These are phyloP conservation scores for Dendrobium chrysotoxum DNA, from an alignment of 106 monocot species.

Conservation along the genomic window DNA sequence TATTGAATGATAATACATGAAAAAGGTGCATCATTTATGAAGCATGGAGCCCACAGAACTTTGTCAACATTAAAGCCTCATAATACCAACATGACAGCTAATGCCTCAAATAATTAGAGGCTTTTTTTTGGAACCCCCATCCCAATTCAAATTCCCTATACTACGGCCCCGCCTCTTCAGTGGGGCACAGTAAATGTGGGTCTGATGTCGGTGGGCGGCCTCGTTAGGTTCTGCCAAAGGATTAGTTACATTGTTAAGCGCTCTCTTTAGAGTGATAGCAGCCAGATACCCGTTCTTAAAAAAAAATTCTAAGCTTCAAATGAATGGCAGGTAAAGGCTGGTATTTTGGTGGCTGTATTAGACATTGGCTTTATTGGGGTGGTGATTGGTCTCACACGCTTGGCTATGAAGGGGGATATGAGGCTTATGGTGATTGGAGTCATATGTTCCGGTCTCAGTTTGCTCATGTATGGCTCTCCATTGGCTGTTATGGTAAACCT, in stretches of 20 bases:
- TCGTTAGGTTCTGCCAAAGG: too few species aligned
- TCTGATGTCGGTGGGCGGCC: too few species aligned
- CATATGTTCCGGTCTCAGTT: constrained; percentile 25
- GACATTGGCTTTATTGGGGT: constrained; percentile 30
- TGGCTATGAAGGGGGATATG: constrained; percentile 15
- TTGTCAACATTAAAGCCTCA: too few species aligned
- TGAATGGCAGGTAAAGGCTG: constrained; percentile 28
- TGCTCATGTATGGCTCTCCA: constrained; percentile 42
- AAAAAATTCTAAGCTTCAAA: too few species aligned
- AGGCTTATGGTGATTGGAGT: constrained; percentile 21
- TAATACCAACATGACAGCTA: too few species aligned
- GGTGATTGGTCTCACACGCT: constrained; percentile 22
- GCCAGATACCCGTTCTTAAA: too few species aligned
- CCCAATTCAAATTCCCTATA: background rate
- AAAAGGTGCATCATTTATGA: too few species aligned
- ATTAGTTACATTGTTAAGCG: background rate
- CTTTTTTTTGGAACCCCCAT: background rate
- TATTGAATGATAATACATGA: background rate
- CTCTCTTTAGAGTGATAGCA: too few species aligned
- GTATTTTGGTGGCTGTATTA: constrained; percentile 20
- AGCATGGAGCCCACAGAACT: too few species aligned
- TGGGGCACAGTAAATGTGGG: too few species aligned
- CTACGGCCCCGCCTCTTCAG: too few species aligned
- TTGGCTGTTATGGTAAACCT: constrained; percentile 34
- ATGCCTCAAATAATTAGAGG: too few species aligned